These are phyloP conservation scores for Mikania micrantha DNA, from an alignment of 129 eudicot genomes.

Conservation along the genomic window DNA sequence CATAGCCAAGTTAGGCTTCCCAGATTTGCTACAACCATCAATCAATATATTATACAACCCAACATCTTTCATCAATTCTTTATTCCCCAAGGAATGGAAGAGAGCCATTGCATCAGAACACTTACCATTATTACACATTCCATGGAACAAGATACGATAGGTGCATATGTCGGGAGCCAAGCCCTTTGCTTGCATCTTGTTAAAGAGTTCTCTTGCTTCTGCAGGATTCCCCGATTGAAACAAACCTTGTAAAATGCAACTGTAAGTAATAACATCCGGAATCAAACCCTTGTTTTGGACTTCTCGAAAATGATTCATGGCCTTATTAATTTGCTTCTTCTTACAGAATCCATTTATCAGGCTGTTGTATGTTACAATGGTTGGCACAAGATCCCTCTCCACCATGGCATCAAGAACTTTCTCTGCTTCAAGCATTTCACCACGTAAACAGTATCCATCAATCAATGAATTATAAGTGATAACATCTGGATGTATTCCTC, in stretches of 20 bases:
- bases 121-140: slow-evolving; percentile 1
- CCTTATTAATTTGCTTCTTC: too few relatives aligned
- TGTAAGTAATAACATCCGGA: slow-evolving; percentile 10
- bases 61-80: neutral
- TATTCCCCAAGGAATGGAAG: neutral
- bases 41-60: slow-evolving; percentile 15
- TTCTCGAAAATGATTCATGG: too few relatives aligned
- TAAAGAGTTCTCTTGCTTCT: slow-evolving; percentile 13
- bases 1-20: slow-evolving; percentile 4
- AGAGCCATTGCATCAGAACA: slow-evolving; percentile 20
- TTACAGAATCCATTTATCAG: too few relatives aligned
- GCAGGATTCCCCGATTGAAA: slow-evolving; percentile 1
- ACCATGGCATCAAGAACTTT: slow-evolving; percentile 16
- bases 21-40: slow-evolving; percentile 15
- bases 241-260: slow-evolving; percentile 13
- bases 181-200: slow-evolving; percentile 16
- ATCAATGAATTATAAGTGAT: slow-evolving; percentile 19
- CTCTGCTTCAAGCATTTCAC: slow-evolving; percentile 12
- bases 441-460: too few relatives aligned
- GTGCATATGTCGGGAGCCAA: neutral
- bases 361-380: too few relatives aligned
- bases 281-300: too few relatives aligned
- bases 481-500: slow-evolving; percentile 21
- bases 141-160: slow-evolving; percentile 4
- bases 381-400: too few relatives aligned